Conservation (phyloP, 805 yeast genomes). For the Wilhelminamyces savonicus region DNA sequence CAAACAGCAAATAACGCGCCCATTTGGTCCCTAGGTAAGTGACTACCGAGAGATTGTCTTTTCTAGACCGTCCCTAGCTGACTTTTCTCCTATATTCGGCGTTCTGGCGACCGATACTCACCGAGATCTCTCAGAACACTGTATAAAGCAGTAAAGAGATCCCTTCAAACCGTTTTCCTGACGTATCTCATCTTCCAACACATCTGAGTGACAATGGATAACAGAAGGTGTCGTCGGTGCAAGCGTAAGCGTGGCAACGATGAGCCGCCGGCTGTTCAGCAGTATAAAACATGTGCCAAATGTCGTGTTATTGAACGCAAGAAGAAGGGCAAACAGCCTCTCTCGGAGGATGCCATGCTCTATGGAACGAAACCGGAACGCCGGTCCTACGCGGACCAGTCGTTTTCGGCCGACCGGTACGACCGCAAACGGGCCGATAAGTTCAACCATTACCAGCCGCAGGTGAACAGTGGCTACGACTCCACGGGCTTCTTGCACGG, state of each 20-base stretch:
- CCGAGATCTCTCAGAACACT: no score
- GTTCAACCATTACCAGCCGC: constrained; percentile 9
- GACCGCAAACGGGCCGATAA: constrained; percentile 9
- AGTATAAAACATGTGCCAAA: constrained; percentile 53
- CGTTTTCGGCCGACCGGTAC: constrained; percentile 16
- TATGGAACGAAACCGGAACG: constrained; percentile 34
- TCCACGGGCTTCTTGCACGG: constrained; percentile 4
- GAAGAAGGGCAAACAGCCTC: constrained; percentile 38
- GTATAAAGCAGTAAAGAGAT: no score
- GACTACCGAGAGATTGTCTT: no score
- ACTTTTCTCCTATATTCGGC: no score
- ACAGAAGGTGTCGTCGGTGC: constrained; percentile 54
- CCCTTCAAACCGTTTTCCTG: no score
- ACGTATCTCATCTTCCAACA: no score
- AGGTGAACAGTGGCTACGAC: constrained; percentile 6
- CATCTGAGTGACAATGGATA: no score
- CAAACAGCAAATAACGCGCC: no score
- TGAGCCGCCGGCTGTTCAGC: constrained; percentile 51
- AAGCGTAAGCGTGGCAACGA: constrained; percentile 49
- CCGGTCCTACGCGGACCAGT: constrained; percentile 28
- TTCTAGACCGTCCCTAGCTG: no score
- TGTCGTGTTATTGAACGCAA: constrained; percentile 50
- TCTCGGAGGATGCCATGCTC: constrained; percentile 41
- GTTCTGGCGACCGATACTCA: no score
- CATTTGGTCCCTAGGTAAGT: no score